These are phyloP conservation scores for Drechslerella coelobrocha DNA, from an alignment of 2,329 filamentous ascomycete species.

Conservation along the genomic window DNA sequence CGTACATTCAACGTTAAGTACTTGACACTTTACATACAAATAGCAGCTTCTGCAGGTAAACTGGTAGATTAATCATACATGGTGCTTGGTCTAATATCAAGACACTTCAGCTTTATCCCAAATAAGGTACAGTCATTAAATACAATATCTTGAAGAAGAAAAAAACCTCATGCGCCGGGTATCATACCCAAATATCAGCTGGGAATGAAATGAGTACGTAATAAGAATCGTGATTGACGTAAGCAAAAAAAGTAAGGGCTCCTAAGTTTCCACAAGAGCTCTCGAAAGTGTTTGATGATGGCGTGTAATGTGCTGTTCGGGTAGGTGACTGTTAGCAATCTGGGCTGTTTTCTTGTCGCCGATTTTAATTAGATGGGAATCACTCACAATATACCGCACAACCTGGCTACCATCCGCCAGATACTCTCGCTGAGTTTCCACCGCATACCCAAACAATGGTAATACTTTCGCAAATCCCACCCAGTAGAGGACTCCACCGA, in stretches of 20 bases:
- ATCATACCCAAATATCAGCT: neutral
- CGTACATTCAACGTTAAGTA: too few relatives aligned
- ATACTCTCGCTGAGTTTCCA: constrained; percentile 46
- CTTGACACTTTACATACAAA: too few relatives aligned
- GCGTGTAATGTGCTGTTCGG: constrained; percentile 34
- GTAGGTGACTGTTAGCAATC: neutral
- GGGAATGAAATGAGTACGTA: neutral
- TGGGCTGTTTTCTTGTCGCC: neutral
- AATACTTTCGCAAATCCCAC: constrained; percentile 63
- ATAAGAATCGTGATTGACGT: neutral
- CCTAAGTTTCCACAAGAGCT: constrained; percentile 18
- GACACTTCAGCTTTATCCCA: too few relatives aligned
- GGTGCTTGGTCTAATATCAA: too few relatives aligned
- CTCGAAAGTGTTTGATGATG: constrained; percentile 41
- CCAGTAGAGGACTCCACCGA: constrained; percentile 65
- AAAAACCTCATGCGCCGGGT: neutral
- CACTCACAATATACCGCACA: constrained; percentile 45
- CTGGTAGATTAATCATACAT: too few relatives aligned
- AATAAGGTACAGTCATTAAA: too few relatives aligned
- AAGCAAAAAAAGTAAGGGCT: constrained; percentile 4
- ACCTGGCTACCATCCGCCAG: constrained; percentile 49
- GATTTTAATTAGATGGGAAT: neutral
- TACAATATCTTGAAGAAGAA: neutral
- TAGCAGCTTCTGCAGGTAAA: too few relatives aligned
- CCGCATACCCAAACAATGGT: constrained; percentile 59